Conservation (phyloP, 495 filamentous ascomycete genomes). For the Jackrogersella multiformis region DNA sequence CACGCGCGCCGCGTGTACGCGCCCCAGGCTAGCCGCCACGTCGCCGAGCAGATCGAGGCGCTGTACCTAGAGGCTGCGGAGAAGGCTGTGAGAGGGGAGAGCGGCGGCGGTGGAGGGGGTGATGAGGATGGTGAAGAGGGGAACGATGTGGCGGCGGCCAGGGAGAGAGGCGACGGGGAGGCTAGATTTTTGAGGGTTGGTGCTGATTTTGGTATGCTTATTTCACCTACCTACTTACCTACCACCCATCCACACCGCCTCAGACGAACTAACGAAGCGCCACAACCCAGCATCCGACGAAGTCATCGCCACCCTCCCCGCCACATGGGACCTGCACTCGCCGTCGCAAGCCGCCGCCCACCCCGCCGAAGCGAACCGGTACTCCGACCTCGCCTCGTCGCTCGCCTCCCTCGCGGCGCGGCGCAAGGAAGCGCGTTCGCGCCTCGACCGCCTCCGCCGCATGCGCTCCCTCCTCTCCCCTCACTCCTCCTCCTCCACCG, state of each 20-base stretch:
- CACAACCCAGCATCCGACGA: slow-evolving; percentile 53
- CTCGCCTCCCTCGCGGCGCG: slow-evolving; percentile 62
- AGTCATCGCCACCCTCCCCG: slow-evolving; percentile 56
- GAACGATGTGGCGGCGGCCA: too few relatives aligned
- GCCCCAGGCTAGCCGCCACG: slow-evolving; percentile 76
- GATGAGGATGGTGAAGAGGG: slow-evolving; percentile 58
- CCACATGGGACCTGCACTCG: slow-evolving; percentile 49
- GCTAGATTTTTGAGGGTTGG: slow-evolving; percentile 44
- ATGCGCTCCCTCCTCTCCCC: slow-evolving; percentile 71
- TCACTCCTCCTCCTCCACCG: slow-evolving; percentile 2
- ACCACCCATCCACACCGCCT: too few relatives aligned
- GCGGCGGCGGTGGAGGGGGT: slow-evolving; percentile 48
- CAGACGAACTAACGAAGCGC: too few relatives aligned
- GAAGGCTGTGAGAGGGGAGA: slow-evolving; percentile 36
- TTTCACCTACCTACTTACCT: slow-evolving; percentile 1
- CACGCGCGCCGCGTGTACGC: slow-evolving; percentile 78
- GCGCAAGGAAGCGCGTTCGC: slow-evolving; percentile 62
- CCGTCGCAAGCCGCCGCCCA: slow-evolving; percentile 42
- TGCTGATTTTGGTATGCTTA: slow-evolving; percentile 52
- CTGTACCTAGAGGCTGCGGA: slow-evolving; percentile 70
- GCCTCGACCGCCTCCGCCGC: slow-evolving; percentile 64
- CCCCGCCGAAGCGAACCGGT: slow-evolving; percentile 55
- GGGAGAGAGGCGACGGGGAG: slow-evolving; percentile 45
- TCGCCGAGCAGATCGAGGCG: slow-evolving; percentile 82
- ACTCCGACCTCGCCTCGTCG: slow-evolving; percentile 62